Base-by-base conservation (phyloP, 2,329 filamentous ascomycete species). In the Aspergillus spinulosporus region DNA sequence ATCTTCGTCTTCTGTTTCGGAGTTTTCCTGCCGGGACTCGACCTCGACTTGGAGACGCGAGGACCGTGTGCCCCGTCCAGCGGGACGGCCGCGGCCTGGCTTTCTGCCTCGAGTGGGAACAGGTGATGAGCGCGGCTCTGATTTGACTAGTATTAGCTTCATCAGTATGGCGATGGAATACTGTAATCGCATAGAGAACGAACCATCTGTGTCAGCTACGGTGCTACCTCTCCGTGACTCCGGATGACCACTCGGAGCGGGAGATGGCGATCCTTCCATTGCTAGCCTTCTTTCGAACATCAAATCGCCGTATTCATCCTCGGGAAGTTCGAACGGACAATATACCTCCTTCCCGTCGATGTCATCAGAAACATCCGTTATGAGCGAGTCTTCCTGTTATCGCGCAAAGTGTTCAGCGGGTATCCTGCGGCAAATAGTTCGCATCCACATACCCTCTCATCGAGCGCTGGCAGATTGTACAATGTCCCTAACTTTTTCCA, bases 401-500 rank as follows among this genome's bases (percentile, higher is more conserved):
- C 43, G 47, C n/a, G 5, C 28, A 44, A 12, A 28, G 14, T n/a
- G 43, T 49, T 21, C 21, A 21, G 21, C 21, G 21, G 21, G n/a
- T 5, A n/a, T 37, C 4, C 12, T 12, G 15, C 7, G 8, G 12
- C 14, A 48, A 34, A 3, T 4, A 4, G n/a, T 15, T 11, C 6
- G 11, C n/a, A 48, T 45, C 21, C n/a, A 54, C 87, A 82, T 71
- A 90, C 93, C 66, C 92, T 86, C 70, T 96, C 90, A 73, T 97
- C 91, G 57, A 97, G 87, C 40, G 88, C 83, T 48, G 89, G 84
- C 31, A 97, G 83, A 73, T 96, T 90, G 76, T 96, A 99, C 60
- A 94, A 84, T 34, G 85, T 85, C 32, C 82, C 78, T 8, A 99
- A 81, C 74, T 97, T 97, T 64, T 84, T 82, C 93, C 94, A 97